These are phyloP conservation scores for Staphylotrichum longicolle DNA, from an alignment of 495 filamentous ascomycete genomes.

Conservation along the genomic window DNA sequence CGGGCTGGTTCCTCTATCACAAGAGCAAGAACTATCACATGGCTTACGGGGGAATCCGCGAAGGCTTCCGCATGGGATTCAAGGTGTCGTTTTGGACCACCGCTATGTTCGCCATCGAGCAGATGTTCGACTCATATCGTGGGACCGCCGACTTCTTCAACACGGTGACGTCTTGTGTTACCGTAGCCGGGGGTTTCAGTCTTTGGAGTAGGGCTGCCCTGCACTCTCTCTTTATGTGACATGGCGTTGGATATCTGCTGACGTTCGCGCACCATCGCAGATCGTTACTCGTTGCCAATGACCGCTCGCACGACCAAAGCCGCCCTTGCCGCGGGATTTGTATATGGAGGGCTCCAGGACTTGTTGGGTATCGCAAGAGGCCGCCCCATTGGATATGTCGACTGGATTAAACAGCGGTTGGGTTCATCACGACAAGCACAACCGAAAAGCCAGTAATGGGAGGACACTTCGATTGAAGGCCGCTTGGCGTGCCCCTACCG, in stretches of 20 bases:
- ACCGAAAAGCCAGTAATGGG: slow-evolving; percentile 46
- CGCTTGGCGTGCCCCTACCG: background rate
- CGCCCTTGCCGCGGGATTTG: slow-evolving; percentile 72
- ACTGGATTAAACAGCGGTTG: slow-evolving; percentile 53
- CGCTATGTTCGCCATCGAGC: slow-evolving; percentile 73
- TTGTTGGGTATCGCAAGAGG: slow-evolving; percentile 53
- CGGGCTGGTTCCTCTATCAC: slow-evolving; percentile 96
- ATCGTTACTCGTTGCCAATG: slow-evolving; percentile 76
- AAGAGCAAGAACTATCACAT: slow-evolving; percentile 93
- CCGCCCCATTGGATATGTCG: slow-evolving; percentile 66
- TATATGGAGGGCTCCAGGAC: slow-evolving; percentile 79
- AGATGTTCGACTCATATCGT: slow-evolving; percentile 75
- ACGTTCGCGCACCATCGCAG: slow-evolving; percentile 43
- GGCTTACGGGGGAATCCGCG: slow-evolving; percentile 67
- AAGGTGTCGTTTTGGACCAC: slow-evolving; percentile 64
- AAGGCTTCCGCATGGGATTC: slow-evolving; percentile 73
- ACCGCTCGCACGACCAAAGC: slow-evolving; percentile 80
- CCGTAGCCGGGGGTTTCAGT: slow-evolving; percentile 82
- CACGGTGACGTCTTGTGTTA: slow-evolving; percentile 74
- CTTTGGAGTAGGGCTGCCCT: slow-evolving; percentile 64
- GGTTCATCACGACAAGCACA: slow-evolving; percentile 8
- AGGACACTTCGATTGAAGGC: background rate
- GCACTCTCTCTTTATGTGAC: slow-evolving; percentile 1
- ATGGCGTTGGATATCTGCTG: slow-evolving; percentile 11
- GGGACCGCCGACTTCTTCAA: slow-evolving; percentile 69